Evolutionary conservation across 1,284 basidiomycete species (phyloP), one percentile per base, ranked within the genome.

Genomic region (Rhizoctonia solani): DNA sequence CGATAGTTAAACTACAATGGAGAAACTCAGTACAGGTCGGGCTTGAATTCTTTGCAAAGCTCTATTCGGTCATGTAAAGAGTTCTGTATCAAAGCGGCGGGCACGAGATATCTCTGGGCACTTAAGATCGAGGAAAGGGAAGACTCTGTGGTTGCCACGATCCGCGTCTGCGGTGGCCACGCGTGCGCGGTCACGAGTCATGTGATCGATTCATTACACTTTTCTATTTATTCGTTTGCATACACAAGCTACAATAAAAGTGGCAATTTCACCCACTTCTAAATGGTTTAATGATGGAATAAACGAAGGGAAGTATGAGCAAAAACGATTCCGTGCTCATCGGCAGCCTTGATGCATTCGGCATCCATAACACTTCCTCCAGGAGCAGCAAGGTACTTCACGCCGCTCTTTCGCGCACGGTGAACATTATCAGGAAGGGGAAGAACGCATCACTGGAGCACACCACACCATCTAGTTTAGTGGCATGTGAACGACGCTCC

Each of bases 391-490:
- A 99, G 84, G 79, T 96, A 98, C 75, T 81, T 87, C 55, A 93
- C 94, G 0, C 96, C 96, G 71, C 92, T 95, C 81, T 92, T 89
- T 76, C 87, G 85, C 56, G 93, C 93, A 67, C 96, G 84, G 78
- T 98, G 91, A 46, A 99, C 96, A 75, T 99, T 99, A 79, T 99
- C 97, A 6, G 95, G 87, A 99, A 99, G 42, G 96, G 96, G 92
- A 99, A 99, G 85, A 99, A 99, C 68, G 96, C 96, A 74, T 99
- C 97, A 71, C 91, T 94, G 39, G 93, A 93, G 77, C 95, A 95
- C 5, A 91, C 88, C 54, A 99, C 96, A 37, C 87, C 91, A 63
- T 88, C 87, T 69, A 97, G 79, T 79, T 87, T 80, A 66, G 75
- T 78, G 69, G 87, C 85, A 84, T 93, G 93, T 59, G 82, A 83